These are phyloP conservation scores for Tricladium varicosporioides DNA, from an alignment of 2,329 filamentous ascomycete species.

Conservation along the genomic window DNA sequence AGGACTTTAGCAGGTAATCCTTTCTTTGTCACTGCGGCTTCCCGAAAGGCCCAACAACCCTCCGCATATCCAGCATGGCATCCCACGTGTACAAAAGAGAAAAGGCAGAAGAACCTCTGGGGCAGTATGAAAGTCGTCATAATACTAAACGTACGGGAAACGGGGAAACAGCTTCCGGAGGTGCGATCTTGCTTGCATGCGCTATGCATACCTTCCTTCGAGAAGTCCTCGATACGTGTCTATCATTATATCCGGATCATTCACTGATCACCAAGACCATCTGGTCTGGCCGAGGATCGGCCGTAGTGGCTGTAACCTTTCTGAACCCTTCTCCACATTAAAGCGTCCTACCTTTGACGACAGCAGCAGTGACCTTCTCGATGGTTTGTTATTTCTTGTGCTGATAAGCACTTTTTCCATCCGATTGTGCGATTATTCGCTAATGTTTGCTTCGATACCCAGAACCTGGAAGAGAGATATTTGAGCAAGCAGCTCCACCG, in stretches of 20 bases:
- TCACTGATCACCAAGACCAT: neutral
- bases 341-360: neutral
- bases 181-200: slow-evolving; percentile 15
- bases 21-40: slow-evolving; percentile 18
- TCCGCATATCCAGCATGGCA: slow-evolving; percentile 14
- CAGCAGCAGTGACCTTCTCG: neutral
- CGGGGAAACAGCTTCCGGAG: slow-evolving; percentile 19
- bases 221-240: neutral
- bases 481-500: neutral
- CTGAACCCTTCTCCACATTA: neutral
- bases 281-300: slow-evolving; percentile 9
- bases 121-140: slow-evolving; percentile 7
- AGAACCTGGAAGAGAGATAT: neutral
- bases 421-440: neutral
- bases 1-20: slow-evolving; percentile 9
- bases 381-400: neutral
- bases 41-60: slow-evolving; percentile 16
- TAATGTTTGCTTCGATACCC: neutral
- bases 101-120: slow-evolving; percentile 1
- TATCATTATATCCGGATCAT: slow-evolving; percentile 1
- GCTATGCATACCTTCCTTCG: slow-evolving; percentile 3
- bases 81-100: slow-evolving; percentile 19
- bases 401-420: neutral
- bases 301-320: neutral
- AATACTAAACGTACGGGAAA: slow-evolving; percentile 5